Conservation (phyloP, 2,329 filamentous ascomycete species). For the Xenoacremonium recifei region DNA sequence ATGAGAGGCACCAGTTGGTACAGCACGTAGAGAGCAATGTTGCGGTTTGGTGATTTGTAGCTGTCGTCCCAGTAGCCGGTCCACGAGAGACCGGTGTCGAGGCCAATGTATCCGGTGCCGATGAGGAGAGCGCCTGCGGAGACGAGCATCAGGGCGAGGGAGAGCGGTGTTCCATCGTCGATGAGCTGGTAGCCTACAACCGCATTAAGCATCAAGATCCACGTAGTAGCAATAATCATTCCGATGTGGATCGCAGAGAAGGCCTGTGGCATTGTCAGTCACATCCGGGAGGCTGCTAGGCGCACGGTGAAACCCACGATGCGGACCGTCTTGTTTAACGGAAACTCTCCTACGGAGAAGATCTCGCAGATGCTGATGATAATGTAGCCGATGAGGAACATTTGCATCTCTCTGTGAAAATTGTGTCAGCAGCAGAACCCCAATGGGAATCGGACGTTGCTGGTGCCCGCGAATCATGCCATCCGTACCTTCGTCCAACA, state of each 20-base stretch:
- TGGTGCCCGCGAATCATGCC: no score
- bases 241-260: constrained; percentile 91
- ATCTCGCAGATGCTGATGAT: constrained; percentile 93
- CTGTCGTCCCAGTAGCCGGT: constrained; percentile 73
- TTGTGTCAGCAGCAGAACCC: no score
- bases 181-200: constrained; percentile 90
- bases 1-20: constrained; percentile 89
- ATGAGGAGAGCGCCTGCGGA: constrained; percentile 76
- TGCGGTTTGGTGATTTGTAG: constrained; percentile 58
- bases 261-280: constrained; percentile 50
- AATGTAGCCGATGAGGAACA: constrained; percentile 85
- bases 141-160: constrained; percentile 68
- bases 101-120: constrained; percentile 90
- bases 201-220: constrained; percentile 90
- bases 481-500: constrained; percentile 81
- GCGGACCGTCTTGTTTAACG: constrained; percentile 67
- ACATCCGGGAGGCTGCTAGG: not conserved
- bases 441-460: no score
- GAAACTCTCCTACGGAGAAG: constrained; percentile 90
- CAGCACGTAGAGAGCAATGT: constrained; percentile 87
- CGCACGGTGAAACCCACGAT: constrained; percentile 55
- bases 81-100: constrained; percentile 88
- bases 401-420: constrained; percentile 79
- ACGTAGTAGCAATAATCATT: constrained; percentile 81
- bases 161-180: constrained; percentile 88